Percentiles rank a stretch among this genome's conserved stretches.
Conservation (phyloP, 2,329 filamentous ascomycete species). For the Penicillium sp. region DNA sequence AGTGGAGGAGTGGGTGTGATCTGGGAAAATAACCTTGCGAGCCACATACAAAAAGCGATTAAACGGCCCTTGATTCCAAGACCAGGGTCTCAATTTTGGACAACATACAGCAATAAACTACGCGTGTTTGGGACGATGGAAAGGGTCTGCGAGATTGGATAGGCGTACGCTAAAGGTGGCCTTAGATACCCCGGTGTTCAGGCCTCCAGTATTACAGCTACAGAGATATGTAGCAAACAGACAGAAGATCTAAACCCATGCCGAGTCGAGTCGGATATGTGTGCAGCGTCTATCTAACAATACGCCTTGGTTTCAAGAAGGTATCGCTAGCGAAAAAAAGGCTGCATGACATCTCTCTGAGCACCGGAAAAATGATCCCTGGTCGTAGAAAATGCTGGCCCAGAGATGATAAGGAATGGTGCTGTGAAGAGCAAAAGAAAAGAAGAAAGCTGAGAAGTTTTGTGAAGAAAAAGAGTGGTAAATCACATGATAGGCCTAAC, state of each 20-base stretch:
- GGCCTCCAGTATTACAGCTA: not conserved
- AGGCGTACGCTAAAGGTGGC: not conserved
- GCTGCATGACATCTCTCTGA: conserved; percentile 77
- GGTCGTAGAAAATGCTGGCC: conserved; percentile 68
- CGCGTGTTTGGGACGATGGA: conserved; percentile 66
- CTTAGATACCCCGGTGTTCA: not conserved
- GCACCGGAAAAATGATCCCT: conserved; percentile 90
- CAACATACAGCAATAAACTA: conserved; percentile 62
- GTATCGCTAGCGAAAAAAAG: conserved; percentile 99
- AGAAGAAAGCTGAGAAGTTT: conserved; percentile 23
- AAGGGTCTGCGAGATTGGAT: conserved; percentile 43
- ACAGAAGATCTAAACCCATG: not conserved
- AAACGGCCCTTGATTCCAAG: conserved; percentile 56
- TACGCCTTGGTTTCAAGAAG: conserved; percentile 76
- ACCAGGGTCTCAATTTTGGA: conserved; percentile 60
- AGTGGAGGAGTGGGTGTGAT: not conserved
- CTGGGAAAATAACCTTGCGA: conserved; percentile 7
- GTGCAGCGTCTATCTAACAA: conserved; percentile 97
- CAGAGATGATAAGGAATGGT: conserved; percentile 95
- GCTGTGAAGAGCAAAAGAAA: conserved; percentile 62
- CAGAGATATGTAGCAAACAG: not conserved
- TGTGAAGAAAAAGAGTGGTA: conserved; percentile 27
- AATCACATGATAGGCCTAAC: conserved; percentile 33
- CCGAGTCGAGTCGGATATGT: conserved; percentile 57
- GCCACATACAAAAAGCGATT: conserved; percentile 30